phyloP scores from a whole-genome alignment of 2,329 filamentous ascomycete genomes.

The Pseudogymnoascus sp. region DNA sequence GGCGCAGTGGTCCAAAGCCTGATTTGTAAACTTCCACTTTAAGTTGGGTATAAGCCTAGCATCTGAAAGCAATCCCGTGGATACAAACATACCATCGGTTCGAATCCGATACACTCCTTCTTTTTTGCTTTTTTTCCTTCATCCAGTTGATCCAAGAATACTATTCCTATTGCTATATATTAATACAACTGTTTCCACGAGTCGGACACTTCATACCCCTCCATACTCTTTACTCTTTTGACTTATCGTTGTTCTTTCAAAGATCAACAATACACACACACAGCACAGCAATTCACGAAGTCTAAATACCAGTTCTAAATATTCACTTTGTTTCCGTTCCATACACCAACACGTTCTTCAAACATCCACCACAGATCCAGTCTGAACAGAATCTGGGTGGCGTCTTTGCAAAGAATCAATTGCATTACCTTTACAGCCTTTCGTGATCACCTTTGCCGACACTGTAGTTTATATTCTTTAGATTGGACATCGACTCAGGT shows the following conservation, averaged over 20 bases:
- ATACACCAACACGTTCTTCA: not conserved
- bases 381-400: not conserved
- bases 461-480: conserved; percentile 28
- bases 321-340: not conserved
- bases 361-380: not conserved
- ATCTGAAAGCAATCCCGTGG: not conserved
- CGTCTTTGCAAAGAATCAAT: not conserved
- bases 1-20: not conserved
- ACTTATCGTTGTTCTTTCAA: not conserved
- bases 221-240: not conserved
- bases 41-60: not conserved
- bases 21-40: not conserved
- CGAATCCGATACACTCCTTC: not conserved
- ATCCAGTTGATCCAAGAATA: not conserved
- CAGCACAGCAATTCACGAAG: not conserved
- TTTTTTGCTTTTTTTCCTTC: not conserved
- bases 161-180: not conserved
- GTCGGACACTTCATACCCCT: not conserved
- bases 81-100: not conserved
- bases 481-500: conserved; percentile 54
- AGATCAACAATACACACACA: not conserved
- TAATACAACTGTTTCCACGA: not conserved
- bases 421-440: conserved; percentile 50
- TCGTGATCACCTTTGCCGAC: conserved; percentile 35
- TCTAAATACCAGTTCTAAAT: not conserved